Evolutionary conservation across 2,329 filamentous ascomycete species (phyloP).

Genomic region (Colletotrichum sp.): DNA sequence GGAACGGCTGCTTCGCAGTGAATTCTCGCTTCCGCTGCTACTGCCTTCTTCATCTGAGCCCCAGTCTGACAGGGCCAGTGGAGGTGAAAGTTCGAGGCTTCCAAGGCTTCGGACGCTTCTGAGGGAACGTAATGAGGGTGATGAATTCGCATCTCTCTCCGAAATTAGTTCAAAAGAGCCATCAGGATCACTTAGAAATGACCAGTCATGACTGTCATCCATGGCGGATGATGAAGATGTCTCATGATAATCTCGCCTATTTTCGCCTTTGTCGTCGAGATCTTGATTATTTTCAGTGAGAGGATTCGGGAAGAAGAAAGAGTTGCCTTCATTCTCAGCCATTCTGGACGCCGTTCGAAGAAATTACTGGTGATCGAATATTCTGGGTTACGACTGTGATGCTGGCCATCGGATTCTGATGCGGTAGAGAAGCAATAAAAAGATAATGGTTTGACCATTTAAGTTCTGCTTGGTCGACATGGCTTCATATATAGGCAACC

Average conservation of each 20-base stretch:
- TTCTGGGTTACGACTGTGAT: not conserved
- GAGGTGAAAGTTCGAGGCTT: not conserved
- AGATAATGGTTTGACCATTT: not conserved
- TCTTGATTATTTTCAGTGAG: not conserved
- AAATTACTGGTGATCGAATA: not conserved
- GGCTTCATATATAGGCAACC: not conserved
- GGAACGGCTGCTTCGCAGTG: not conserved
- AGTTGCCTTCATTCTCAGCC: not conserved
- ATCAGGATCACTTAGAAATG: not conserved
- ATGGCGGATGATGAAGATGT: not conserved
- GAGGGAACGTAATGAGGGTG: not conserved
- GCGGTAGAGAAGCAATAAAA: not conserved
- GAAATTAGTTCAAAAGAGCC: not conserved
- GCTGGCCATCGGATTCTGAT: not conserved
- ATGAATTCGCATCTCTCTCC: not conserved
- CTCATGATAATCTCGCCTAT: not conserved
- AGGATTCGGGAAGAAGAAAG: not conserved
- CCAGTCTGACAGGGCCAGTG: not conserved
- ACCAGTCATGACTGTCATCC: not conserved
- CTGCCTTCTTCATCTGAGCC: not conserved
- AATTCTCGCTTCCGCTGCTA: not conserved
- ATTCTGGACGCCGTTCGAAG: not conserved
- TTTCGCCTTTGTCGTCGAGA: not conserved
- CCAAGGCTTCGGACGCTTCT: not conserved
- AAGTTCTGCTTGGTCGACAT: not conserved